Base-by-base conservation (phyloP, 129 eudicot genomes). In the Pseudognaphalium luteoalbum region DNA sequence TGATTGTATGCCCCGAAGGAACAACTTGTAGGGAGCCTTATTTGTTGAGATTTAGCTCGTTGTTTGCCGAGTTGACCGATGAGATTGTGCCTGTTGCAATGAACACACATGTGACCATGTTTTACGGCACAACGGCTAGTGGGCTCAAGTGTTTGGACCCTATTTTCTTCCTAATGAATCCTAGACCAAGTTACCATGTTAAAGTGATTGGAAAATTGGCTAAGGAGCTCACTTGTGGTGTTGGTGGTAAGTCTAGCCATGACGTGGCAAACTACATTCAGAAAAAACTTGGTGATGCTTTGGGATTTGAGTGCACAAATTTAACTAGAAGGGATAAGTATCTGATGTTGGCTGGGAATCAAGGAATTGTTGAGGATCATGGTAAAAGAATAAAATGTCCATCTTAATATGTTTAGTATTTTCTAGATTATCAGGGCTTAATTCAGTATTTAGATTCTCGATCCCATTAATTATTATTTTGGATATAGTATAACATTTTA, bases 21-120 rank as follows among this genome's bases (percentile, higher is more conserved):
- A 94, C 99, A 0, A 94, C 99, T 6, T 94, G 99, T 71, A 83
- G 99, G 73, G 99, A 94, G 76, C 94, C 99, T 7, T 94, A 89
- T 68, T 44, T 94, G 71, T 60, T 94, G 73, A 81, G 99, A 17
- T 94, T 94, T 30, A 94, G 99, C 78, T 86, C 97, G 7, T 68
- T 94, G 72, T 94, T 94, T n/a, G 99, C 97, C 0, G 99, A 94
- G 62, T 41, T 94, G 59, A 83, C 99, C 3, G 94, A 94, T 51
- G 94, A 89, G 71, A 94, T 94, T 12, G 99, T 94, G 34, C 99
- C 99, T 0, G 99, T 94, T 29, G 99, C 97, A 6, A 78, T 94
- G 75, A 81, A 94, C 81, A 83, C 97, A 3, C 72, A 80, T 7
- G 97, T 91, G 80, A 79, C 76, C 80, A 89, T 94, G 97, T 94